Conservation (phyloP, 495 filamentous ascomycete species). For the Aspergillus steynii region DNA sequence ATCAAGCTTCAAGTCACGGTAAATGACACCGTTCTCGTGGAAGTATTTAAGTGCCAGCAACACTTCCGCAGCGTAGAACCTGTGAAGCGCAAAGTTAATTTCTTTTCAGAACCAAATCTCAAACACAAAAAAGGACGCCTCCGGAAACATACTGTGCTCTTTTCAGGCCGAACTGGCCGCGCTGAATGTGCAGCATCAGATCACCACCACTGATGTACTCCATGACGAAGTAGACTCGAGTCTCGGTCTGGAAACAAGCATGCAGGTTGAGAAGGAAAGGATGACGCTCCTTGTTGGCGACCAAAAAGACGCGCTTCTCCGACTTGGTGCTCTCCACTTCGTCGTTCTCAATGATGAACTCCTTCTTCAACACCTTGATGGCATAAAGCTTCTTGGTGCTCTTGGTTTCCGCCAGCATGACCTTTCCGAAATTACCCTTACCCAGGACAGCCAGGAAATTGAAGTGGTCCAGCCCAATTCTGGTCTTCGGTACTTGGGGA, state of each 20-base stretch:
- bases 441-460: slow-evolving; percentile 98
- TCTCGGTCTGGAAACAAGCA: slow-evolving; percentile 99
- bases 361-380: slow-evolving; percentile 99
- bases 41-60: slow-evolving; percentile 98
- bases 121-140: not conserved
- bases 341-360: slow-evolving; percentile 99
- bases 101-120: not conserved
- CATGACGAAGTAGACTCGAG: slow-evolving; percentile 98
- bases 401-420: slow-evolving; percentile 99
- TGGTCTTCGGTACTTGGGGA: slow-evolving; percentile 65
- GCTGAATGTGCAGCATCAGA: slow-evolving; percentile 98
- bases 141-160: slow-evolving; percentile 77
- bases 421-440: slow-evolving; percentile 99
- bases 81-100: slow-evolving; percentile 31
- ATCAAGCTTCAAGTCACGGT: slow-evolving; percentile 98
- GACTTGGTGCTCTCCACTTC: slow-evolving; percentile 99
- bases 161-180: slow-evolving; percentile 93
- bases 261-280: slow-evolving; percentile 95
- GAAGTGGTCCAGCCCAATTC: slow-evolving; percentile 97
- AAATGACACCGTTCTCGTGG: slow-evolving; percentile 99
- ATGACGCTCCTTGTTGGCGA: slow-evolving; percentile 97
- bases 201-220: slow-evolving; percentile 99
- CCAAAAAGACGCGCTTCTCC: slow-evolving; percentile 94
- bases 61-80: slow-evolving; percentile 97
- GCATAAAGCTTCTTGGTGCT: slow-evolving; percentile 87